These are phyloP conservation scores for Oidium heveae DNA, from an alignment of 2,329 filamentous ascomycete species.

Conservation along the genomic window DNA sequence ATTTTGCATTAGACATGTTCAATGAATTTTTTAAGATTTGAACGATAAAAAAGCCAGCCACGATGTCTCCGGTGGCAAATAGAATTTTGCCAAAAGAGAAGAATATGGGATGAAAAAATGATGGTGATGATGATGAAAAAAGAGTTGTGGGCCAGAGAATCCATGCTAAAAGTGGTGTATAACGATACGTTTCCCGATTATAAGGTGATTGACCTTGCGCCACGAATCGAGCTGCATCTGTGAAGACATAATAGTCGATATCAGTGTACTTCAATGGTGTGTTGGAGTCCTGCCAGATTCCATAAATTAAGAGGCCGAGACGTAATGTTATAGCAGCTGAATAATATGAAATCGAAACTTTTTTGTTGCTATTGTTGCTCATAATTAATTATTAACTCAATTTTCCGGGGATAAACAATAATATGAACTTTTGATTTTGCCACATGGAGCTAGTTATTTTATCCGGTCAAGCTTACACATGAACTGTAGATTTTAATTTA, in stretches of 20 bases:
- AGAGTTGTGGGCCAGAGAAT: slow-evolving; percentile 58
- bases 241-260: slow-evolving; percentile 97
- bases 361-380: too few species aligned
- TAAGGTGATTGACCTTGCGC: slow-evolving; percentile 51
- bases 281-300: slow-evolving; percentile 74
- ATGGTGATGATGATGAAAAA: slow-evolving; percentile 28
- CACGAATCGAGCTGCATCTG: slow-evolving; percentile 65
- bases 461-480: too few species aligned
- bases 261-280: slow-evolving; percentile 94
- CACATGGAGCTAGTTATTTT: too few species aligned
- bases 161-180: slow-evolving; percentile 87
- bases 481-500: too few species aligned
- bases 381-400: too few species aligned
- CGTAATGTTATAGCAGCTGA: slow-evolving; percentile 38
- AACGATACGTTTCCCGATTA: slow-evolving; percentile 77
- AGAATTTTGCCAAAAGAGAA: slow-evolving; percentile 41
- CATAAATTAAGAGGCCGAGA: slow-evolving; percentile 53
- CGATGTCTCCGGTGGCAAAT: slow-evolving; percentile 61
- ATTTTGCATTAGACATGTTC: slow-evolving; percentile 19
- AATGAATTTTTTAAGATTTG: slow-evolving; percentile 21
- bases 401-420: too few species aligned
- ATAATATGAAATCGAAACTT: slow-evolving; percentile 18
- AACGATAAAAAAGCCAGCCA: slow-evolving; percentile 59
- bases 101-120: slow-evolving; percentile 21
- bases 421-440: too few species aligned